Evolutionary conservation across 371 early-diverging fungal genomes (phyloP), one percentile per base, ranked within the genome.

Genomic region (Mucor saturninus): DNA sequence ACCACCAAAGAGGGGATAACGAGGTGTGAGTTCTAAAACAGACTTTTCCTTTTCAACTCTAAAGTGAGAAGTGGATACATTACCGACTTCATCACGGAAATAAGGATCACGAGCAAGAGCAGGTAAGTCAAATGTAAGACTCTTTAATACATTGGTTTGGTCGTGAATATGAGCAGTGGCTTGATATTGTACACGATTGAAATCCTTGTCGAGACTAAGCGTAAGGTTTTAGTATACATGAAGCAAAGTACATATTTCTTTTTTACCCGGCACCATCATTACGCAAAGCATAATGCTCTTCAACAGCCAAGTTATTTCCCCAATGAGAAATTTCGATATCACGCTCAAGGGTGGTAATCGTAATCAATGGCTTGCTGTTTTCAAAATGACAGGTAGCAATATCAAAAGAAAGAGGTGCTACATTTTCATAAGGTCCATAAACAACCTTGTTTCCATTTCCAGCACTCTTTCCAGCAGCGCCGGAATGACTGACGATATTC

Each of bases 1-100:
- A 14, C 96, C 96, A 65, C 99, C 99, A 75, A 89, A 93, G 2
- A 99, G 56, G 26, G 98, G 98, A 77, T 90, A 98, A 29, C 98
- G 89, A 28, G 98, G 98, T 35, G 71, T 68, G 21, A 98, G 75
- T 42, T 89, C 83, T 64, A 98, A 75, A 2, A 90, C 66, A 14
- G 86, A 72, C 11, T 68, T 60, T 10, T 80, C 67, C 1, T 59
- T 56, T 29, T 86, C 87, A 15, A 78, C 61, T 53, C 75, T 76
- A 72, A 92, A 80, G 51, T 82, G 61, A 11, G 98, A 96, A 14
- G 99, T 98, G 4, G 97, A 96, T 29, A 99, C 96, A 74, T 99
- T 97, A 38, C 99, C 99, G 64, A 97, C 93, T 55, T 91, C 92
- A 76, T 99, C 99, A 30, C 92, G 88, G 72, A 84, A 96, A 73